Evolutionary conservation across 306 rosid genomes (phyloP).

Genomic region (Lupinus albus): DNA sequence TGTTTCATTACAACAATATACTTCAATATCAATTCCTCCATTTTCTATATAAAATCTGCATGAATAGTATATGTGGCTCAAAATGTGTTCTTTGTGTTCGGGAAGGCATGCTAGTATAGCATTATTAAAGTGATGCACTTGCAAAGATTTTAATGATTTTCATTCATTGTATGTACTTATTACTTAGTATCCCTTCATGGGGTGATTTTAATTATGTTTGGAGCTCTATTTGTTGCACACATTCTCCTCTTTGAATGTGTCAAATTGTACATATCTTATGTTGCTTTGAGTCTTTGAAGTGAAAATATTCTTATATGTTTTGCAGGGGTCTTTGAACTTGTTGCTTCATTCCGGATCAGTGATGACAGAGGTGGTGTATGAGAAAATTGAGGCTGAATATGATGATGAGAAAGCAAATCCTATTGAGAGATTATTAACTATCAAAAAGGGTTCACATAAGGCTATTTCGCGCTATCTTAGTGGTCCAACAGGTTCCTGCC

Average conservation of each 20-base stretch:
- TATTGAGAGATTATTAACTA: slow-evolving; percentile 19
- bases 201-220: background rate
- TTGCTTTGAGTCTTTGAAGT: slow-evolving; percentile 33
- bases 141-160: background rate
- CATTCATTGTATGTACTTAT: background rate
- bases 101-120: background rate
- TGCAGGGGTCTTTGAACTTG: slow-evolving; percentile 49
- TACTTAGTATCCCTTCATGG: background rate
- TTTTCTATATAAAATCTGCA: slow-evolving; percentile 1
- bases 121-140: background rate
- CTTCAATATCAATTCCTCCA: background rate
- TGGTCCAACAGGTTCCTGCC: slow-evolving; percentile 64
- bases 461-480: slow-evolving; percentile 67
- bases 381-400: slow-evolving; percentile 35
- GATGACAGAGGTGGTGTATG: slow-evolving; percentile 47
- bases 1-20: background rate
- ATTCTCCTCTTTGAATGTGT: slow-evolving; percentile 11
- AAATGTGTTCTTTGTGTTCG: background rate
- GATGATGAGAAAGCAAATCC: slow-evolving; percentile 35
- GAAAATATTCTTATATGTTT: slow-evolving; percentile 38
- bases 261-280: slow-evolving; percentile 11
- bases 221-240: slow-evolving; percentile 31
- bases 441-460: slow-evolving; percentile 36
- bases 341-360: slow-evolving; percentile 33
- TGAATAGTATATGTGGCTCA: background rate